A percentile compares a stretch with the other conserved stretches of the same genome.
Conservation (phyloP, 169 alveolate genomes). For the Blepharisma undulans region DNA sequence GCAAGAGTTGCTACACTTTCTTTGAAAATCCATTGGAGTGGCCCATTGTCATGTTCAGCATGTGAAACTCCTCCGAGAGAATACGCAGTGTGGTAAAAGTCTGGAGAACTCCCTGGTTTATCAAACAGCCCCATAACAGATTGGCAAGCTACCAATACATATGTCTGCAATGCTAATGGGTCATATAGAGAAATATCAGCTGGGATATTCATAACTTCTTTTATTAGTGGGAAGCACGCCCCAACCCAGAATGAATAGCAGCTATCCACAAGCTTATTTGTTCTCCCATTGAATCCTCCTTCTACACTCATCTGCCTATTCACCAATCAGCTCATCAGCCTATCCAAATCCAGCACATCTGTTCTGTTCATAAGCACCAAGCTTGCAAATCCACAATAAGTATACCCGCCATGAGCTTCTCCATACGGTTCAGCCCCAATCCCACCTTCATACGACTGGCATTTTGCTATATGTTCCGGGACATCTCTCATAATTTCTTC, state of each 20-base stretch:
- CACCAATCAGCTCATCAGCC: slow-evolving; percentile 86
- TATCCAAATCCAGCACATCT: slow-evolving; percentile 84
- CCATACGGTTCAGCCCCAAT: slow-evolving; percentile 92
- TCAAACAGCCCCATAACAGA: slow-evolving; percentile 91
- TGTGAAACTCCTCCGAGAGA: slow-evolving; percentile 87
- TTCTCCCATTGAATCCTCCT: slow-evolving; percentile 97
- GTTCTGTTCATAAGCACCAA: slow-evolving; percentile 83
- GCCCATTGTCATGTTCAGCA: neutral
- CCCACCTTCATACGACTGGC: slow-evolving; percentile 98
- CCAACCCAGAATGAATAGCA: slow-evolving; percentile 98
- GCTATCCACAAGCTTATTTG: slow-evolving; percentile 95
- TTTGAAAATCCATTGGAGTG: neutral
- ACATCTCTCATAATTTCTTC: slow-evolving; percentile 86
- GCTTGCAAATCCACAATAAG: slow-evolving; percentile 96
- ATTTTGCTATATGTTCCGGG: slow-evolving; percentile 86
- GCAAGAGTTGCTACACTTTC: neutral
- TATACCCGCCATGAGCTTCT: slow-evolving; percentile 98
- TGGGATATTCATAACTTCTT: slow-evolving; percentile 55
- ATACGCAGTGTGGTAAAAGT: slow-evolving; percentile 95
- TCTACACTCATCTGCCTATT: slow-evolving; percentile 89
- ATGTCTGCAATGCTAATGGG: slow-evolving; percentile 49
- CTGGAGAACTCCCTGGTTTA: slow-evolving; percentile 94
- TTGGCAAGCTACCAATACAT: slow-evolving; percentile 60
- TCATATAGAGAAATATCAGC: slow-evolving; percentile 56
- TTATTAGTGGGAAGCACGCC: slow-evolving; percentile 85